Evolutionary conservation across 164 flowering plant genomes (phyloP).

Genomic region (Chimonanthus praecox): DNA sequence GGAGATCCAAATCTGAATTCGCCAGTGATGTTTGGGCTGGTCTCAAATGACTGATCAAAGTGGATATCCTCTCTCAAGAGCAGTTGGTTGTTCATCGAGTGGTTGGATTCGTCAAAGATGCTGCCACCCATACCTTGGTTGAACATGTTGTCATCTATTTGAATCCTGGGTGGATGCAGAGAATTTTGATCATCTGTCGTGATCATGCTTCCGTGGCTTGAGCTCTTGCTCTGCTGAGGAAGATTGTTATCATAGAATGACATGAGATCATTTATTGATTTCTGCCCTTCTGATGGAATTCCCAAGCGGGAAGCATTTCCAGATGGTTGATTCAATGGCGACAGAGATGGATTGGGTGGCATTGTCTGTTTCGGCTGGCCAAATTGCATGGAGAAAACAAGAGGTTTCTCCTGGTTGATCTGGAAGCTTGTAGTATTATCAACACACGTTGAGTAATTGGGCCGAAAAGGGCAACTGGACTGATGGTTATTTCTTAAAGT

Average conservation of each 20-base stretch:
- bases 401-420: constrained; percentile 24
- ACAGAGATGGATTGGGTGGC: constrained; percentile 1
- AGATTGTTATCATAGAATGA: constrained; percentile 47
- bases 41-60: constrained; percentile 37
- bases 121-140: constrained; percentile 37
- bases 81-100: constrained; percentile 19
- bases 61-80: constrained; percentile 31
- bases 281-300: constrained; percentile 66
- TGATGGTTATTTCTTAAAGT: constrained; percentile 52
- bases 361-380: constrained; percentile 31
- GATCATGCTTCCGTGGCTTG: constrained; percentile 15
- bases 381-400: constrained; percentile 27
- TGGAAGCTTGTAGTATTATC: constrained; percentile 24
- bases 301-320: constrained; percentile 41
- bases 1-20: constrained; percentile 44
- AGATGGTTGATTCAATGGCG: neutral
- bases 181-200: constrained; percentile 18
- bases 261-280: constrained; percentile 58
- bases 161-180: constrained; percentile 23
- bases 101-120: constrained; percentile 27
- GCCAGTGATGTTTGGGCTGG: constrained; percentile 18
- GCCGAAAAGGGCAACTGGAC: constrained; percentile 34
- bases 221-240: constrained; percentile 24
- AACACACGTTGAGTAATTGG: constrained; percentile 11
- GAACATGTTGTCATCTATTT: constrained; percentile 25